Percentiles rank a stretch among this genome's conserved stretches.
phyloP scores from a whole-genome alignment of 768 basidiomycete species.

The Daedaleopsis nitida region DNA sequence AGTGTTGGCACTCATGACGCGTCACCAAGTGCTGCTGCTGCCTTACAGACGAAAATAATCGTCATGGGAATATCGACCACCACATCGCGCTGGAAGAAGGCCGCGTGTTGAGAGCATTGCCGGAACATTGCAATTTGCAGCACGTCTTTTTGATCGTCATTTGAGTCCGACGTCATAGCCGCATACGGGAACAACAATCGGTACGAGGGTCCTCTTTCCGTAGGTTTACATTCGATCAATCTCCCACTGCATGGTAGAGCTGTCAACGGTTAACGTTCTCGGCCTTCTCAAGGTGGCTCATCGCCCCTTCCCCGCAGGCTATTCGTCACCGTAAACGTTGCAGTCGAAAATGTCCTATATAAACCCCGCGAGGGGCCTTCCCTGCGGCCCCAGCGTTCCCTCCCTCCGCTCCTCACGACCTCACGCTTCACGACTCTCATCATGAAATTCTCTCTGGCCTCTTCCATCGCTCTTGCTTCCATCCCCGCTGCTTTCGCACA shows the following conservation, averaged over 20 bases:
- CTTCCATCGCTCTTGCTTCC: conserved; percentile 13
- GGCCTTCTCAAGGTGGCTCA: neutral
- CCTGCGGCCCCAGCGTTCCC: neutral
- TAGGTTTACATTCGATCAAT: neutral
- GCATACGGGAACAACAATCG: too few species aligned
- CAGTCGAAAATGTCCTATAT: conserved; percentile 1
- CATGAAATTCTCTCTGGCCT: conserved; percentile 10
- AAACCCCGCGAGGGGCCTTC: neutral
- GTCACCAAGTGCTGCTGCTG: too few species aligned
- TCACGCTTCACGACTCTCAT: conserved; percentile 6
- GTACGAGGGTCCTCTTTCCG: neutral
- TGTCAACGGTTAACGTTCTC: neutral
- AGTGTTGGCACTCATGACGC: too few species aligned
- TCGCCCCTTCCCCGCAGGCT: neutral
- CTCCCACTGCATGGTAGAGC: neutral
- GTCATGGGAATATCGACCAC: too few species aligned
- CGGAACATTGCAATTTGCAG: too few species aligned
- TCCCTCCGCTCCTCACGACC: neutral
- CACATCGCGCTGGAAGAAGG: too few species aligned
- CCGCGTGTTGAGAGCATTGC: too few species aligned
- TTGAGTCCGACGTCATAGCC: too few species aligned
- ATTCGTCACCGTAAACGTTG: neutral
- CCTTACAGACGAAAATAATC: too few species aligned
- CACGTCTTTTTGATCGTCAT: too few species aligned
- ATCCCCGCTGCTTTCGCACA: conserved; percentile 34